phyloP scores from a whole-genome alignment of 78 protist genomes.

The Cavenderia fasciculata region DNA sequence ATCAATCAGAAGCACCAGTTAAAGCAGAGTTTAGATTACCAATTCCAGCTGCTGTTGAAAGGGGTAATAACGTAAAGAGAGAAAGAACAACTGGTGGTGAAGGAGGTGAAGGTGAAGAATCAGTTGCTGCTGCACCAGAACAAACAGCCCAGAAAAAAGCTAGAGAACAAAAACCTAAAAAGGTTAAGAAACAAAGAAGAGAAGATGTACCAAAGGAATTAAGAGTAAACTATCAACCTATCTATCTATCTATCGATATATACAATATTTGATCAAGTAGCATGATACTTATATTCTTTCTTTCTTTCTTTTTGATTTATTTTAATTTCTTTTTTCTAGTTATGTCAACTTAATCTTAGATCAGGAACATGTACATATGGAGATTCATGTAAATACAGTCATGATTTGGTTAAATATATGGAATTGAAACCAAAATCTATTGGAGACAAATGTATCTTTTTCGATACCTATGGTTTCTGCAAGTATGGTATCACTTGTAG shows the following conservation, averaged over 20 bases:
- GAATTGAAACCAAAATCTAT: slow-evolving; percentile 27
- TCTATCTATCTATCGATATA: neutral
- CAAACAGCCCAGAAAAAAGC: neutral
- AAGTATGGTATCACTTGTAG: slow-evolving; percentile 64
- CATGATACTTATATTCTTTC: neutral
- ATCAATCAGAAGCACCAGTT: slow-evolving; percentile 40
- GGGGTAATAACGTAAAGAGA: neutral
- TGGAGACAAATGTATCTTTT: slow-evolving; percentile 35
- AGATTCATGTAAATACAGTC: slow-evolving; percentile 62
- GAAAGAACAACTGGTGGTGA: neutral
- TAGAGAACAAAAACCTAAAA: neutral
- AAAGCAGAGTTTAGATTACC: slow-evolving; percentile 23
- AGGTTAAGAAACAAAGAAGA: slow-evolving; percentile 6
- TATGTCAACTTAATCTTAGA: neutral
- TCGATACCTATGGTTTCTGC: slow-evolving; percentile 68
- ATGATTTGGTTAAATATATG: slow-evolving; percentile 44
- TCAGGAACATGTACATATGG: neutral
- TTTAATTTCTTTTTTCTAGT: no score
- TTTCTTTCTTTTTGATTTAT: no score
- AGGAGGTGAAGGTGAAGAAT: neutral
- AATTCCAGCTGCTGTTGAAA: neutral
- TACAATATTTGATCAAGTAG: neutral
- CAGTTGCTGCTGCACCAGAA: no score
- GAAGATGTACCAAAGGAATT: neutral
- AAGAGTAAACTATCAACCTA: neutral